Conservation (phyloP, 2,329 filamentous ascomycete genomes). For the Myrmaecium sp. region DNA sequence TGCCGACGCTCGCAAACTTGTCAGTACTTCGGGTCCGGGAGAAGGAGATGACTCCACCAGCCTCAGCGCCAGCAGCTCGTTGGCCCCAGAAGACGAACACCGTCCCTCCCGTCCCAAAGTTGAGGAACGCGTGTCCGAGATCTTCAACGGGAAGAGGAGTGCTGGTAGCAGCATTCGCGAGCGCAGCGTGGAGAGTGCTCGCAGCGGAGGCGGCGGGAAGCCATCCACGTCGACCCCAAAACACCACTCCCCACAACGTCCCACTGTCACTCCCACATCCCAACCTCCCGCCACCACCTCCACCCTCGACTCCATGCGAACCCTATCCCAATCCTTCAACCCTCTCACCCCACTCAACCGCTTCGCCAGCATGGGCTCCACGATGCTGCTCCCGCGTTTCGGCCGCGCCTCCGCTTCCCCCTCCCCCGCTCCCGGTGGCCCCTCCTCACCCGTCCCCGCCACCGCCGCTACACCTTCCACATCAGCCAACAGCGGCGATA, state of each 20-base stretch:
- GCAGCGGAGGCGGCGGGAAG: slow-evolving; percentile 44
- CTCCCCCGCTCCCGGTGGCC: slow-evolving; percentile 23
- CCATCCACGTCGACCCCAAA: slow-evolving; percentile 24
- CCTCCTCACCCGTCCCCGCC: slow-evolving; percentile 21
- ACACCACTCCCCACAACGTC: slow-evolving; percentile 1
- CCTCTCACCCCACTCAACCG: slow-evolving; percentile 70
- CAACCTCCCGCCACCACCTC: slow-evolving; percentile 28
- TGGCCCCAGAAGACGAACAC: slow-evolving; percentile 23
- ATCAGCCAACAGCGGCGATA: slow-evolving; percentile 6
- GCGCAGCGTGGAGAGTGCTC: slow-evolving; percentile 56
- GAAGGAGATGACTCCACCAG: slow-evolving; percentile 37
- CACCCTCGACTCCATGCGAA: slow-evolving; percentile 64
- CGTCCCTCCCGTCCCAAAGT: slow-evolving; percentile 2
- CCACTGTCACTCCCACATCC: slow-evolving; percentile 10
- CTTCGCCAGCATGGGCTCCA: slow-evolving; percentile 59
- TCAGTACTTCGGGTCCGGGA: slow-evolving; percentile 49
- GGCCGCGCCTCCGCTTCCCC: slow-evolving; percentile 37
- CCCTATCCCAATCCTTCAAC: too few species aligned
- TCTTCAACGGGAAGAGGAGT: slow-evolving; percentile 38
- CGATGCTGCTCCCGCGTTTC: slow-evolving; percentile 60
- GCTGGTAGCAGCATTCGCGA: slow-evolving; percentile 41
- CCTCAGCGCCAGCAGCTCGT: slow-evolving; percentile 34
- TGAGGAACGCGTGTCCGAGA: too few species aligned
- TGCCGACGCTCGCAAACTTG: slow-evolving; percentile 79
- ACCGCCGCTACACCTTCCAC: not conserved